Percentiles rank a stretch among this genome's conserved stretches.
phyloP scores from a whole-genome alignment of 805 yeast genomes.

The Jamesozyma hellenica region DNA sequence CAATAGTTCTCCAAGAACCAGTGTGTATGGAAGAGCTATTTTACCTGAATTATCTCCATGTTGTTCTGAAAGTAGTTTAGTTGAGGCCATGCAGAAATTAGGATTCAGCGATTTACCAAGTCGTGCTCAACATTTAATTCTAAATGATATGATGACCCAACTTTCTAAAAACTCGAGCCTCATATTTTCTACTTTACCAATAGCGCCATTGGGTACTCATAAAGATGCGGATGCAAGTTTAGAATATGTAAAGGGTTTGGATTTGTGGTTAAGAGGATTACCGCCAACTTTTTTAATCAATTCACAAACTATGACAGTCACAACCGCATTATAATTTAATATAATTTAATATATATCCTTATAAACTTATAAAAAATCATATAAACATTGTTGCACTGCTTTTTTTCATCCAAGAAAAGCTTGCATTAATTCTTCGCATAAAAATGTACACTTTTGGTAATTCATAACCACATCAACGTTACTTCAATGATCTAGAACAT shows the following conservation, averaged over 20 bases:
- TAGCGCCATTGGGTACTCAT: slow-evolving; percentile 79
- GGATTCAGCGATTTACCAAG: slow-evolving; percentile 87
- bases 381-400: too few species aligned
- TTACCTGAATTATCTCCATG: slow-evolving; percentile 26
- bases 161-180: slow-evolving; percentile 56
- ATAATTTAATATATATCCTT: not conserved
- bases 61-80: slow-evolving; percentile 27
- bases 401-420: too few species aligned
- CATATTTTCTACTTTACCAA: slow-evolving; percentile 81
- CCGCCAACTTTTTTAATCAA: slow-evolving; percentile 80
- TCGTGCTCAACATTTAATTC: slow-evolving; percentile 76
- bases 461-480: too few species aligned
- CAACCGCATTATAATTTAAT: slow-evolving; percentile 61
- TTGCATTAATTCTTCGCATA: too few species aligned
- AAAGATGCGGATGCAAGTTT: slow-evolving; percentile 54
- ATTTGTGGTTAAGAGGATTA: slow-evolving; percentile 69
- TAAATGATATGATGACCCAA: slow-evolving; percentile 73
- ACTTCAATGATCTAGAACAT: too few species aligned
- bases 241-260: slow-evolving; percentile 66
- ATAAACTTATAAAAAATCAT: too few species aligned
- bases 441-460: too few species aligned
- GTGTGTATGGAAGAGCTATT: slow-evolving; percentile 6
- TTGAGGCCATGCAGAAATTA: slow-evolving; percentile 30
- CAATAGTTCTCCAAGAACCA: not conserved
- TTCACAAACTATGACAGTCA: slow-evolving; percentile 91